phyloP scores from a whole-genome alignment of 1,139 yeast genomes.

The Yamadazyma sp. region DNA sequence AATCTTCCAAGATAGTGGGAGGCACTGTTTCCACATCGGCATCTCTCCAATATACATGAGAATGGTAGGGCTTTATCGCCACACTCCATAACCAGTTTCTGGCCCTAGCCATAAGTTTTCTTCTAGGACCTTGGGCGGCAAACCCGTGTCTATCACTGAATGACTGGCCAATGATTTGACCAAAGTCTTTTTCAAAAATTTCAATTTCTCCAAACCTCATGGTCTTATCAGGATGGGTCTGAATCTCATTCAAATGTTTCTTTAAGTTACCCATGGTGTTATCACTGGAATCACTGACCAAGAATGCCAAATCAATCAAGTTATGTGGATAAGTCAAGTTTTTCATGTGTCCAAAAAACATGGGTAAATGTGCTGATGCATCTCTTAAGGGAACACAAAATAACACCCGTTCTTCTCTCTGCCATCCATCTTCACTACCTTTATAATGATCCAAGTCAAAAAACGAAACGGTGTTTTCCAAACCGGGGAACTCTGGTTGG shows the following conservation, averaged over 20 bases:
- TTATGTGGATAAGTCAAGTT: slow-evolving; percentile 60
- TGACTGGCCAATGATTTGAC: slow-evolving; percentile 53
- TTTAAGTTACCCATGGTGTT: slow-evolving; percentile 53
- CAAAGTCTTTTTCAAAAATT: slow-evolving; percentile 53
- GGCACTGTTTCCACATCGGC: slow-evolving; percentile 57
- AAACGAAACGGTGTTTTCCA: slow-evolving; percentile 30
- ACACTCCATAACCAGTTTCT: slow-evolving; percentile 55
- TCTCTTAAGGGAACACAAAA: slow-evolving; percentile 63
- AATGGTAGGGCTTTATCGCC: slow-evolving; percentile 52
- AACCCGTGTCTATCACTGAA: slow-evolving; percentile 55
- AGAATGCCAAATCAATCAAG: slow-evolving; percentile 56
- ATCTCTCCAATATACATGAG: slow-evolving; percentile 57
- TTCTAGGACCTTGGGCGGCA: slow-evolving; percentile 55
- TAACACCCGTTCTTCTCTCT: slow-evolving; percentile 50
- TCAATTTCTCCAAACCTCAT: slow-evolving; percentile 58
- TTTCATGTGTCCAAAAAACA: slow-evolving; percentile 58
- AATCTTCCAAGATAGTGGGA: slow-evolving; percentile 50
- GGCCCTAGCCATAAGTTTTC: slow-evolving; percentile 56
- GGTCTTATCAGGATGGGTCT: slow-evolving; percentile 38
- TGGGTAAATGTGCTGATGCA: slow-evolving; percentile 62
- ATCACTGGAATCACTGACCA: slow-evolving; percentile 59
- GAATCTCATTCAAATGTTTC: slow-evolving; percentile 43
- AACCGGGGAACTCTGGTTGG: slow-evolving; percentile 23
- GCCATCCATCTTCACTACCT: slow-evolving; percentile 55
- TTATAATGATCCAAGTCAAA: slow-evolving; percentile 46